phyloP scores from a whole-genome alignment of 2,329 filamentous ascomycete genomes.

The Cordyceps militaris region DNA sequence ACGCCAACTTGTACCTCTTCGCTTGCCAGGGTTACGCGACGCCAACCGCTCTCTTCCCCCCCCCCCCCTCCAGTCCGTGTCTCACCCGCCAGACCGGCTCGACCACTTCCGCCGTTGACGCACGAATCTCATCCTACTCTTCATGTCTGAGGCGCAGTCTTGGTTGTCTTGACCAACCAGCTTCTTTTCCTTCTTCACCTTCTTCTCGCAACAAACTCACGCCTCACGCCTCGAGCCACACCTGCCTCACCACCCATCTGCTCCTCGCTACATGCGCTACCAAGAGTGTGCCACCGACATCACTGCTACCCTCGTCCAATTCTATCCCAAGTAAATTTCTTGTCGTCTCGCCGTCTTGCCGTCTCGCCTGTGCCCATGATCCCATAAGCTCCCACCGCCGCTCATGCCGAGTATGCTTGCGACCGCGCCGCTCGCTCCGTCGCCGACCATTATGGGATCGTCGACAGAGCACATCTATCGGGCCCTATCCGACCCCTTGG shows the following conservation, averaged over 20 bases:
- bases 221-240: background rate
- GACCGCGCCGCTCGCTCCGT: constrained; percentile 20
- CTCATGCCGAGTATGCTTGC: constrained; percentile 22
- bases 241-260: background rate
- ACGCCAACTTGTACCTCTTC: background rate
- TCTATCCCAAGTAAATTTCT: background rate
- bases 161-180: background rate
- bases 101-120: constrained; percentile 2
- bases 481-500: constrained; percentile 20
- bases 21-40: background rate
- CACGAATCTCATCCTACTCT: background rate
- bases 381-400: background rate
- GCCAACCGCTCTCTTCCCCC: background rate
- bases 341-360: background rate
- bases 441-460: constrained; percentile 28
- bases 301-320: background rate
- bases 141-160: constrained; percentile 4
- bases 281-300: background rate
- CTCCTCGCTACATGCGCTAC: background rate
- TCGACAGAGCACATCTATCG: constrained; percentile 23
- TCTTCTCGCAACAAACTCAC: background rate
- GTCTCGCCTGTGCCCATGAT: background rate
- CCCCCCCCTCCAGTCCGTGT: background rate
- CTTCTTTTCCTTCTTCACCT: background rate
- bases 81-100: constrained; percentile 8